phyloP scores from a whole-genome alignment of 2,329 filamentous ascomycete species.

The Fusarium beomiforme region DNA sequence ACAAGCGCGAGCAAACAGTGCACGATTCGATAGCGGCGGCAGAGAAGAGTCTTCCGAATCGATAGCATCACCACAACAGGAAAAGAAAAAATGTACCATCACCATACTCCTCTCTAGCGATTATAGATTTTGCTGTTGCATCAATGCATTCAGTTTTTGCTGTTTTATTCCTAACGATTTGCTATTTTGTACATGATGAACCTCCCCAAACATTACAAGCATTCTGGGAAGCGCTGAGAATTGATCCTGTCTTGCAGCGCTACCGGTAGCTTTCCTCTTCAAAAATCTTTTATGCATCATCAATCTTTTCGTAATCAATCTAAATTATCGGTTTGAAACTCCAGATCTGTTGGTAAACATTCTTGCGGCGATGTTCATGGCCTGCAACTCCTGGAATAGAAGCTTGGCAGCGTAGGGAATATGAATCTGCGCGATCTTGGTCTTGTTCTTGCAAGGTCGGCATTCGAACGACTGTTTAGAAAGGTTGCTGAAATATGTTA shows the following conservation, averaged over 20 bases:
- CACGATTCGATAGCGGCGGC: slow-evolving; percentile 51
- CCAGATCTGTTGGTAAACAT: slow-evolving; percentile 93
- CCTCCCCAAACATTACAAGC: slow-evolving; percentile 35
- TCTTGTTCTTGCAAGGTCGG: slow-evolving; percentile 98
- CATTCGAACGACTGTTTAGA: slow-evolving; percentile 97
- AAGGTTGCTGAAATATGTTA: slow-evolving; percentile 74
- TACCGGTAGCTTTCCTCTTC: slow-evolving; percentile 5
- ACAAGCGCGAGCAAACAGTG: slow-evolving; percentile 87
- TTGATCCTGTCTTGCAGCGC: slow-evolving; percentile 11
- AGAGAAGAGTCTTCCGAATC: slow-evolving; percentile 37
- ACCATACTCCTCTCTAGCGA: slow-evolving; percentile 26
- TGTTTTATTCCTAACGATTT: slow-evolving; percentile 31
- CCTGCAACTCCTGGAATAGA: slow-evolving; percentile 95
- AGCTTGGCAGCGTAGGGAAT: slow-evolving; percentile 98
- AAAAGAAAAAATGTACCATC: slow-evolving; percentile 4
- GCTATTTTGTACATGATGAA: slow-evolving; percentile 33
- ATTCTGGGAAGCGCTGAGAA: slow-evolving; percentile 17
- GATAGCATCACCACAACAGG: slow-evolving; percentile 25
- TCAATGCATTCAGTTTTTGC: slow-evolving; percentile 40
- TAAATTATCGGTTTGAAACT: slow-evolving; percentile 71
- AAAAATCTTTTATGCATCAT: slow-evolving; percentile 20
- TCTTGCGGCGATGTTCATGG: slow-evolving; percentile 97
- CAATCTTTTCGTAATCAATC: slow-evolving; percentile 32
- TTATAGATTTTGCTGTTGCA: slow-evolving; percentile 10
- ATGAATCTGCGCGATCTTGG: slow-evolving; percentile 96